Base-by-base conservation (phyloP, 1,284 basidiomycete genomes). In the Malassezia cuniculi region DNA sequence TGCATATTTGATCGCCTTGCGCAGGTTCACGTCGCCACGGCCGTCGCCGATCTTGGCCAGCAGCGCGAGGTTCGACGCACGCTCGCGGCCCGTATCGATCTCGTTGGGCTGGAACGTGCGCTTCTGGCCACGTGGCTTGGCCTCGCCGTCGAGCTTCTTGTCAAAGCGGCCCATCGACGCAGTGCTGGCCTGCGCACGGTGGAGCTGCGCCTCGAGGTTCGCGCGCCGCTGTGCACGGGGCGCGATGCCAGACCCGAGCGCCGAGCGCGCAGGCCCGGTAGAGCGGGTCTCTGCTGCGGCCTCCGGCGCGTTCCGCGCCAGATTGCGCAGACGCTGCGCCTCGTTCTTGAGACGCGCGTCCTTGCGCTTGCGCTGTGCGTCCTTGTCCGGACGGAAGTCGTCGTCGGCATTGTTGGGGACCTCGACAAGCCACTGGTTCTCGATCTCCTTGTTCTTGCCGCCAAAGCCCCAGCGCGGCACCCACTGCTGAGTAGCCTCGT, bases 401-500 rank as follows among this genome's bases (percentile, higher is more conserved):
- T 66, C 64, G 43, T 78, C 74, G 63, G 79, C 82, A 62, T 85
- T 79, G 31, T 74, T 73, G 58, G 83, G 84, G 34, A 95, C 80
- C 67, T 89, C 86, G 38, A 83, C 80, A 48, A 93, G 75, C 90
- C 90, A 95, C 66, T 89, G 83, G 11, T 78, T 77, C 71, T 95
- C 86, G 17, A 71, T 69, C 48, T 86, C 76, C 71, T 79, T 89
- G 68, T 95, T 95, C 72, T 85, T 85, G 14, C 65, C 65, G 35
- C 60, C 52, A 18, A 76, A 78, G 1, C 93, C 90, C 90, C 90
- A 99, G 36, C 84, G 73, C 39, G 80, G 76, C 10, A 93, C 83
- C 83, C 85, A 97, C 27, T 84, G 83, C 69, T 90, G 82, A 56
- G 75, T 77, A 68, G 89, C 86, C 56, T 95, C 90, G 69, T 99